Conservation (phyloP, 768 basidiomycete genomes). For the Xanthoconium purpureum region DNA sequence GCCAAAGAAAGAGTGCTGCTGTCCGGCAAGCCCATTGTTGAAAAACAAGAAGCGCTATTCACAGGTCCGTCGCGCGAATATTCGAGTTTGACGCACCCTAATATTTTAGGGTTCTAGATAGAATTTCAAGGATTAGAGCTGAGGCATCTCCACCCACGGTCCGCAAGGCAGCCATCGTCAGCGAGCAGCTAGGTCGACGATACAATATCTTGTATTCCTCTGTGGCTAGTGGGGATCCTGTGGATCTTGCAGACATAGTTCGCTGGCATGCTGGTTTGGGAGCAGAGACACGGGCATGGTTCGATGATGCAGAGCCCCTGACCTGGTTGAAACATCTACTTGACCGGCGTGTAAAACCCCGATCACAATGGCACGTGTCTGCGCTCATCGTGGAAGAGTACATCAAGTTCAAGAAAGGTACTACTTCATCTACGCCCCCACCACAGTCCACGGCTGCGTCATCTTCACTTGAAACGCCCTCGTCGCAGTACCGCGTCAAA, state of each 20-base stretch:
- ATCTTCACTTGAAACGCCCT: constrained; percentile 14
- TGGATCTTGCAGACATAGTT: constrained; percentile 50
- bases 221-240: constrained; percentile 28
- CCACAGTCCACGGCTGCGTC: constrained; percentile 13
- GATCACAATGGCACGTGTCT: constrained; percentile 61
- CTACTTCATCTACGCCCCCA: constrained; percentile 10
- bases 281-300: constrained; percentile 41
- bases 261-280: constrained; percentile 63
- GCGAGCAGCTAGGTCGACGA: constrained; percentile 62
- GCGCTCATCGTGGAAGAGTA: constrained; percentile 72
- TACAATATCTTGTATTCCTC: constrained; percentile 54
- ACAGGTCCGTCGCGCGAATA: constrained; percentile 40
- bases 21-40: constrained; percentile 42
- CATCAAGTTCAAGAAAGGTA: constrained; percentile 39
- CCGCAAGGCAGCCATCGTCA: constrained; percentile 62
- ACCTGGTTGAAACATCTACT: constrained; percentile 70
- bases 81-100: not conserved
- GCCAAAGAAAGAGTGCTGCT: constrained; percentile 48
- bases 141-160: constrained; percentile 50
- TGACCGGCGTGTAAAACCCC: constrained; percentile 42
- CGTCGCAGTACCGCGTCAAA: constrained; percentile 11
- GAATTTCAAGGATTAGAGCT: constrained; percentile 51
- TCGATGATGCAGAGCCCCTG: constrained; percentile 67
- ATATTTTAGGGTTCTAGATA: constrained; percentile 40
- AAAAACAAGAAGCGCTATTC: constrained; percentile 60